Conservation (phyloP, 257 asterid genomes). For the Solanum chiquidenum region DNA sequence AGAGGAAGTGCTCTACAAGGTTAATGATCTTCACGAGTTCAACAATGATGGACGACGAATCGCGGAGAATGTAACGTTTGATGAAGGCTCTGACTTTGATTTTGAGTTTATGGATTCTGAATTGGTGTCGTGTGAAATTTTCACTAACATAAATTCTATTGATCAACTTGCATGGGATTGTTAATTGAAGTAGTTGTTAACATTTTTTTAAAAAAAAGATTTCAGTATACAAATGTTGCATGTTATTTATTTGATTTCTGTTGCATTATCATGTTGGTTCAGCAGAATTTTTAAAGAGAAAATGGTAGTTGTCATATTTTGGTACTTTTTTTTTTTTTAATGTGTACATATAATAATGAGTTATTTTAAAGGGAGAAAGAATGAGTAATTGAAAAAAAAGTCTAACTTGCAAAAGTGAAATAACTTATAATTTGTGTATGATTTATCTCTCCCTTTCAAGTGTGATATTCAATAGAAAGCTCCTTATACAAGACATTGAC, state of each 20-base stretch:
- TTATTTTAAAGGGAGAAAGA: background rate
- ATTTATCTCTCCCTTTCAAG: background rate
- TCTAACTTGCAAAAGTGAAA: background rate
- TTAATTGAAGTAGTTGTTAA: background rate
- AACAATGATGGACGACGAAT: conserved; percentile 1
- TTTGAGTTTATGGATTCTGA: conserved; percentile 52
- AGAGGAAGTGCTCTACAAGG: conserved; percentile 6
- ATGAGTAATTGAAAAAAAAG: background rate
- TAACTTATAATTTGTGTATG: background rate
- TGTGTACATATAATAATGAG: background rate
- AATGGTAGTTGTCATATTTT: background rate
- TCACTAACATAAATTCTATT: conserved; percentile 22
- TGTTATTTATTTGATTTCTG: background rate
- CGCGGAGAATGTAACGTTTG: conserved; percentile 13
- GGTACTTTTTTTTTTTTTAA: background rate
- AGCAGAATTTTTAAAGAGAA: background rate
- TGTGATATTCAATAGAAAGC: background rate
- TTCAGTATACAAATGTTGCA: background rate
- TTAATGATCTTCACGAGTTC: background rate
- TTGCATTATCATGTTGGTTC: background rate
- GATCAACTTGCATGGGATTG: conserved; percentile 70
- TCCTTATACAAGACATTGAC: background rate
- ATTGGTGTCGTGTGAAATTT: conserved; percentile 29
- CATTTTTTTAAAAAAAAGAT: background rate
- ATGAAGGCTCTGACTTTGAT: conserved; percentile 30